These are phyloP conservation scores for Blastocladiella emersonii DNA, from an alignment of 371 early-diverging fungal genomes.

Conservation along the genomic window DNA sequence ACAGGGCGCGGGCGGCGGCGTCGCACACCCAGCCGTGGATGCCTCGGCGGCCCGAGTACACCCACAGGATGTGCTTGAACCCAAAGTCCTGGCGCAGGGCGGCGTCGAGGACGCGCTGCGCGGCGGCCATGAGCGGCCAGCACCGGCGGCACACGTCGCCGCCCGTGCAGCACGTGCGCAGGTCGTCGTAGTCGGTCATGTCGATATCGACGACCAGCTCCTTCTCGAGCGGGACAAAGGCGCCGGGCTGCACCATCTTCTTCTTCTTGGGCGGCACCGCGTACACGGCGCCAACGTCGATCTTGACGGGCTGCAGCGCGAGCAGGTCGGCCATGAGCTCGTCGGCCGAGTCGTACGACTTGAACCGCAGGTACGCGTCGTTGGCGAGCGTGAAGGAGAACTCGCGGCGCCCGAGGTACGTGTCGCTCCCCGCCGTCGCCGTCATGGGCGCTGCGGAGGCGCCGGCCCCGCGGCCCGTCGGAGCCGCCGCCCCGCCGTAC, in stretches of 20 bases:
- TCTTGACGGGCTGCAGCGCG: conserved; percentile 66
- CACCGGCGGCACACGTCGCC: conserved; percentile 82
- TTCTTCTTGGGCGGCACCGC: conserved; percentile 68
- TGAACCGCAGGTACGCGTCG: conserved; percentile 79
- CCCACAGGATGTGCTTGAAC: conserved; percentile 87
- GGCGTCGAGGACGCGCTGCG: conserved; percentile 70
- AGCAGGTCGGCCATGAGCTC: conserved; percentile 65
- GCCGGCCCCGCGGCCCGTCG: neutral
- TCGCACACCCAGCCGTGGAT: conserved; percentile 99
- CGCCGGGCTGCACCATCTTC: conserved; percentile 50
- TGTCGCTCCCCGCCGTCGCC: conserved; percentile 23
- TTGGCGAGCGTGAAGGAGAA: conserved; percentile 73
- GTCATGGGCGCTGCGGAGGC: conserved; percentile 5
- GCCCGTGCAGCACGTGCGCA: conserved; percentile 88
- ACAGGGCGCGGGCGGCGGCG: conserved; percentile 62
- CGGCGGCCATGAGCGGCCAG: conserved; percentile 86
- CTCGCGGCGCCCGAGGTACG: conserved; percentile 73
- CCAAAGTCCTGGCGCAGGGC: conserved; percentile 87
- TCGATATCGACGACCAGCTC: conserved; percentile 99
- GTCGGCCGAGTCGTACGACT: conserved; percentile 55
- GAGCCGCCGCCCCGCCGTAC: conserved; percentile 49
- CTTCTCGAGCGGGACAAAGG: conserved; percentile 62
- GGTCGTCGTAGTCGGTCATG: conserved; percentile 98
- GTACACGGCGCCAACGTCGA: conserved; percentile 98
- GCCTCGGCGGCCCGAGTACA: conserved; percentile 96